Evolutionary conservation across 305 asterid genomes (phyloP).

Genomic region (Solanum hybrid): DNA sequence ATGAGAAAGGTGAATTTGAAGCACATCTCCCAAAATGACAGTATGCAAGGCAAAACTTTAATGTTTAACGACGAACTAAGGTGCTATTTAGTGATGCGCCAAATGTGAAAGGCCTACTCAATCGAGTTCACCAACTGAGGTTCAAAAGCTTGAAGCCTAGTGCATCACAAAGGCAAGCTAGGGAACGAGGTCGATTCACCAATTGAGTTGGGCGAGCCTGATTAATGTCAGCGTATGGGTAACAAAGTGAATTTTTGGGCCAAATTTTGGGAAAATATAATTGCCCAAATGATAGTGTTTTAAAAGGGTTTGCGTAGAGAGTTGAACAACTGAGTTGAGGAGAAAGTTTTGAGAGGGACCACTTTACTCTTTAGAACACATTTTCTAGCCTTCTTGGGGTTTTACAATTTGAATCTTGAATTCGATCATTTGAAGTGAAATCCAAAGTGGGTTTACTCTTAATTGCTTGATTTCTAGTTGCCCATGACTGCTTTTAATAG

Average conservation of each 20-base stretch:
- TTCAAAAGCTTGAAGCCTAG: neutral
- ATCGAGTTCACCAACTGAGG: neutral
- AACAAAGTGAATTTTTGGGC: neutral
- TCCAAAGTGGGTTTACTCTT: neutral
- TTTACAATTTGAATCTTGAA: neutral
- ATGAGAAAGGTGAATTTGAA: neutral
- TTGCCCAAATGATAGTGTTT: neutral
- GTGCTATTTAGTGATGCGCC: neutral
- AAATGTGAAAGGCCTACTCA: neutral
- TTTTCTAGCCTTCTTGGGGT: neutral
- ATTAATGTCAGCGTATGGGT: neutral
- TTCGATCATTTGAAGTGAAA: neutral
- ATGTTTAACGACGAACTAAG: neutral
- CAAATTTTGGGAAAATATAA: neutral
- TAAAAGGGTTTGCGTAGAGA: neutral
- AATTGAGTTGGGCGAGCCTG: neutral
- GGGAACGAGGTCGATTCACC: neutral
- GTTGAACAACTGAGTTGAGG: neutral
- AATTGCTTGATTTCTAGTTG: neutral
- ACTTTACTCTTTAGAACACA: neutral
- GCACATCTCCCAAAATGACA: neutral
- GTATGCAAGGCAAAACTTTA: neutral
- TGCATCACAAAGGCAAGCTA: neutral
- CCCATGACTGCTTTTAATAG: neutral
- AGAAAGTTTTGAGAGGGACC: neutral